Evolutionary conservation across 139 green algal genomes (phyloP).

Genomic region (Pseudopediastrum boryanum): DNA sequence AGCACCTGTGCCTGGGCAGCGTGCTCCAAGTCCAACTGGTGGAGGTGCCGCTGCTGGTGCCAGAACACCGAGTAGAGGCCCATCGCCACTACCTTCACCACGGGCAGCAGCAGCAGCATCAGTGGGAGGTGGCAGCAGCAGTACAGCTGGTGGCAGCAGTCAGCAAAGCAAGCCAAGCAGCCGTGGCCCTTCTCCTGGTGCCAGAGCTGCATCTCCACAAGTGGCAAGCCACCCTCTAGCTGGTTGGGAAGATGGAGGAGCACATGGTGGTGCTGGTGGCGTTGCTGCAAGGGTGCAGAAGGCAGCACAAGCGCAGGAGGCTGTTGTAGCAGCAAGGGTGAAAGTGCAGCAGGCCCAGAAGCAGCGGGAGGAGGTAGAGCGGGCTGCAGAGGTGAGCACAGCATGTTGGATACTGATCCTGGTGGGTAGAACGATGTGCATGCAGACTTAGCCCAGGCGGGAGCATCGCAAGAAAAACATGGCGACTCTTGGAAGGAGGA

Average conservation of each 20-base stretch:
- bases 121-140: background rate
- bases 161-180: background rate
- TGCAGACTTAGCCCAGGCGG: too few species aligned
- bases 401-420: background rate
- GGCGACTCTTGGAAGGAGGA: too few species aligned
- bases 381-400: slow-evolving; percentile 33
- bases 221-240: background rate
- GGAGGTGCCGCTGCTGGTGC: too few species aligned
- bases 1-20: too few species aligned
- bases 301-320: slow-evolving; percentile 35
- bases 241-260: background rate
- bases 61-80: too few species aligned
- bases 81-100: background rate
- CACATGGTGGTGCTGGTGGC: background rate
- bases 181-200: background rate
- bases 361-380: slow-evolving; percentile 30
- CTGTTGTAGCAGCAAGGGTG: slow-evolving; percentile 19
- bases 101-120: slow-evolving; percentile 1
- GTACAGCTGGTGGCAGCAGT: background rate
- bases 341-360: slow-evolving; percentile 32
- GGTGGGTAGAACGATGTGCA: background rate
- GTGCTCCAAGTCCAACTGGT: too few species aligned
- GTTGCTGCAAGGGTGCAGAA: slow-evolving; percentile 1
- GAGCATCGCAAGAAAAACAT: too few species aligned
- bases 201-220: background rate